Base-by-base conservation (phyloP, 208 protist species). In the Herpetomonas tarakana region DNA sequence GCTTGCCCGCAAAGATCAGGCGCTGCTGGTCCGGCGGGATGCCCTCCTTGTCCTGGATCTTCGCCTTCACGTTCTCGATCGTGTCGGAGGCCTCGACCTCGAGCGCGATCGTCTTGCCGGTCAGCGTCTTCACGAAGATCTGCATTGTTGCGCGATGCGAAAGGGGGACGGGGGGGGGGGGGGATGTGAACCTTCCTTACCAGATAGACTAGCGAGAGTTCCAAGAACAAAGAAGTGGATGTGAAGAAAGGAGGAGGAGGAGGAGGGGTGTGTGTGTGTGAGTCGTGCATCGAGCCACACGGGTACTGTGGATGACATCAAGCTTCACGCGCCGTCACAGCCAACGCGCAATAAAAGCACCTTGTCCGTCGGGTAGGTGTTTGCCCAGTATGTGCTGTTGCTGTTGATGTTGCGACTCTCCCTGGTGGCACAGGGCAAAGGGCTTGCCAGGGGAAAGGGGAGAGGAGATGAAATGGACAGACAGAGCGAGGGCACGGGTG, bases 41-140 rank as follows among this genome's bases (percentile, higher is more conserved):
- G 60, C 96, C 96, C 87, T 99, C 97, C 92, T 98, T 99, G 83
- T 99, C 97, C 89, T 99, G 97, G 65, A 99, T 99, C 93, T 99
- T 99, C 22, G 91, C 78, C 89, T 99, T 99, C 70, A 99, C 93
- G 63, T 97, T 97, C 68, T 97, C 92, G 65, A 99, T 98, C 35
- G 96, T 97, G 81, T 99, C 97, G 55, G 73, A 93, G 38, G 87
- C 74, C 78, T 99, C 97, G 14, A 99, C 97, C 79, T 99, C 96
- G 18, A 99, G 88, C 30, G 97, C 98, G 83, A 99, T 98, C 46
- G 96, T 99, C 84, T 99, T 99, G 66, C 98, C 97, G 30, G 98
- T 99, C 65, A 83, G 77, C 14, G 97, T 98, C 78, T 98, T 98
- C 29, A 98, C 91, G 66, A 98, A 98, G 70, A 98, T 98, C 77